Evolutionary conservation across 805 yeast genomes (phyloP).

Genomic region (Lachancea waltii): DNA sequence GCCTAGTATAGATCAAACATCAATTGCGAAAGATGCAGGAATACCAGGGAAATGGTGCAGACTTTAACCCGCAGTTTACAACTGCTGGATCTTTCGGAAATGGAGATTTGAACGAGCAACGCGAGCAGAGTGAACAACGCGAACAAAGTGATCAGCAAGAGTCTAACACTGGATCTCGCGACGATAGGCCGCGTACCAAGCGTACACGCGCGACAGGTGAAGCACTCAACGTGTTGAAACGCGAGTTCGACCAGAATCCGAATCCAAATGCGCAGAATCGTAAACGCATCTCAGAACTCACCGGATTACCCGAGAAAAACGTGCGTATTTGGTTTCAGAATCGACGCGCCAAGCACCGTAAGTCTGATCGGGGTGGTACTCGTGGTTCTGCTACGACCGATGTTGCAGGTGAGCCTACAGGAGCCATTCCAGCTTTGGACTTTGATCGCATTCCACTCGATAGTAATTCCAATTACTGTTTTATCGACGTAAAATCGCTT

Average conservation of each 20-base stretch:
- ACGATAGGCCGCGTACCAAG: conserved; percentile 32
- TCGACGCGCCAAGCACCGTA: conserved; percentile 70
- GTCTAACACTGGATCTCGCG: no score
- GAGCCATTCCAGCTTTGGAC: conserved; percentile 11
- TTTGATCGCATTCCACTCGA: conserved; percentile 45
- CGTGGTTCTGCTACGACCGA: conserved; percentile 33
- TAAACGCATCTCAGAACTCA: conserved; percentile 58
- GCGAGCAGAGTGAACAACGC: no score
- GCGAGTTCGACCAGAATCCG: conserved; percentile 64
- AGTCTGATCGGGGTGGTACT: conserved; percentile 24
- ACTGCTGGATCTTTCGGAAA: background rate
- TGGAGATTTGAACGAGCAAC: no score
- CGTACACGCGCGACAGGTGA: conserved; percentile 77
- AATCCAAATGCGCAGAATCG: conserved; percentile 72
- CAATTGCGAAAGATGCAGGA: conserved; percentile 1
- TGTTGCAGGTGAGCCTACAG: conserved; percentile 6
- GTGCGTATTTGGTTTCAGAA: conserved; percentile 94
- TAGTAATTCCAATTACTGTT: conserved; percentile 59
- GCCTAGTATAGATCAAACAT: no score
- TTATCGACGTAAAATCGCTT: conserved; percentile 60
- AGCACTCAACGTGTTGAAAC: conserved; percentile 58
- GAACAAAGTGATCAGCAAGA: no score
- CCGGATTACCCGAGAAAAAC: conserved; percentile 81
- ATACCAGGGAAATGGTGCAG: conserved; percentile 3
- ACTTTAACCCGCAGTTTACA: conserved; percentile 1